Evolutionary conservation across 2,329 filamentous ascomycete genomes (phyloP).

Genomic region (Tolypocladium tundrense): DNA sequence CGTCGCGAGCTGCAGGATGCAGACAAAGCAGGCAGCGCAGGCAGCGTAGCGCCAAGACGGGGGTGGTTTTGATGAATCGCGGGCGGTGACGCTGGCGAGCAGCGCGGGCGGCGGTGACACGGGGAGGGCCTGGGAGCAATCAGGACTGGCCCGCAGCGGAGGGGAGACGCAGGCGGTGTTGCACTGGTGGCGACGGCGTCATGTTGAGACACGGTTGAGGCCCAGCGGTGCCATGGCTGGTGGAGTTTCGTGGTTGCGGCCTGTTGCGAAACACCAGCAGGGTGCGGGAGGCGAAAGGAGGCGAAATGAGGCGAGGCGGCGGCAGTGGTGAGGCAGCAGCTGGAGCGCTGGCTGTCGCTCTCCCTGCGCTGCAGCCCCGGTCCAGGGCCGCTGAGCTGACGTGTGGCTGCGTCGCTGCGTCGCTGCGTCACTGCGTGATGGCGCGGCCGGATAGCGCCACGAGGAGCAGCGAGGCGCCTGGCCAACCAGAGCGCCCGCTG

Average conservation of each 20-base stretch:
- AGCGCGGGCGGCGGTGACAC: neutral
- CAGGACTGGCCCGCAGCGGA: neutral
- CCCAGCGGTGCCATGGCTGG: neutral
- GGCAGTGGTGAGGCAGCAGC: too few relatives aligned
- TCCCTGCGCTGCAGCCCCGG: neutral
- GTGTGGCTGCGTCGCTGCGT: neutral
- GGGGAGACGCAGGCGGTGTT: neutral
- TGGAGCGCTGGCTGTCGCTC: too few relatives aligned
- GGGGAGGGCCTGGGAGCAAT: neutral
- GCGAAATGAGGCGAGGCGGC: neutral
- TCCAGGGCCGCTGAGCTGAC: neutral
- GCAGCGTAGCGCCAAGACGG: constrained; percentile 1
- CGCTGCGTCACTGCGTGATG: neutral
- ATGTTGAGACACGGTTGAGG: neutral
- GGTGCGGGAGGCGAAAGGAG: neutral
- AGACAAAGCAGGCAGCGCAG: neutral
- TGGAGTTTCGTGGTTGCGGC: neutral
- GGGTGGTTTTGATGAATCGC: neutral
- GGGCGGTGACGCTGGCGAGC: neutral
- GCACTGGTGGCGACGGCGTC: neutral
- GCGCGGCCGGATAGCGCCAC: neutral
- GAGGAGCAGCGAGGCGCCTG: neutral
- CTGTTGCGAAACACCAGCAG: neutral
- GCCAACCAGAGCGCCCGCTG: neutral
- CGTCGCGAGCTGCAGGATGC: constrained; percentile 4